These are phyloP conservation scores for Ilex asprella DNA, from an alignment of 257 asterid genomes.

Conservation along the genomic window DNA sequence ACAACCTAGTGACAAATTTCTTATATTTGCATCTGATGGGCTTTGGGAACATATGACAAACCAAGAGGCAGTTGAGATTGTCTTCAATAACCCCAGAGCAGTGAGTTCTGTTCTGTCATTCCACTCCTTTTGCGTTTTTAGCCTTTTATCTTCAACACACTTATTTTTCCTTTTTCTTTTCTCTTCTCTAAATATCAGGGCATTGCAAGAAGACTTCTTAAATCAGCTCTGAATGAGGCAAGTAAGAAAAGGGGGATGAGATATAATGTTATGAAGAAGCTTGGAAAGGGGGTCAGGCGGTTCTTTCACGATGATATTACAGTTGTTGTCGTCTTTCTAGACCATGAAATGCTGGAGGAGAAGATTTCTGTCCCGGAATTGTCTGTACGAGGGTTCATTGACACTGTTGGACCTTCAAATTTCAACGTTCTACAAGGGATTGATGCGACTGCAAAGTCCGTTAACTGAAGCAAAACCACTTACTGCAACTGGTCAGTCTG, in stretches of 20 bases:
- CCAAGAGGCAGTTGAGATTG: constrained; percentile 72
- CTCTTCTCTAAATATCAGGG: constrained; percentile 37
- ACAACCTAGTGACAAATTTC: constrained; percentile 48
- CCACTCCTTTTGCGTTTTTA: constrained; percentile 1
- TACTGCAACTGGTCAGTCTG: not conserved
- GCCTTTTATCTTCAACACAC: not conserved
- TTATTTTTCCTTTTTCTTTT: not conserved
- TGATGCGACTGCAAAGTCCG: constrained; percentile 10
- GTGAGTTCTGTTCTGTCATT: constrained; percentile 20
- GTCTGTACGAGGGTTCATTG: constrained; percentile 52
- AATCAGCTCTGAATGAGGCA: constrained; percentile 42
- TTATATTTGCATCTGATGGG: constrained; percentile 87
- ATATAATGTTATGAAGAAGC: constrained; percentile 41
- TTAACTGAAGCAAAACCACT: constrained; percentile 6
- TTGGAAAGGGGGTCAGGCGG: constrained; percentile 46
- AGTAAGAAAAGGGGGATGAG: constrained; percentile 31
- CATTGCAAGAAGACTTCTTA: constrained; percentile 62
- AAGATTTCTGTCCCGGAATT: constrained; percentile 26
- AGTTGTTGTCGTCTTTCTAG: constrained; percentile 58
- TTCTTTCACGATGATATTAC: constrained; percentile 63
- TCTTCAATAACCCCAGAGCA: constrained; percentile 59
- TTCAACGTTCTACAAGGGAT: constrained; percentile 29
- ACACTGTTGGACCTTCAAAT: constrained; percentile 42
- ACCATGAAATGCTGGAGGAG: constrained; percentile 36
- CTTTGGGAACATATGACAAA: constrained; percentile 78